These are phyloP conservation scores for Aspergillus arachidicola DNA, from an alignment of 2,329 filamentous ascomycete genomes.

Conservation along the genomic window DNA sequence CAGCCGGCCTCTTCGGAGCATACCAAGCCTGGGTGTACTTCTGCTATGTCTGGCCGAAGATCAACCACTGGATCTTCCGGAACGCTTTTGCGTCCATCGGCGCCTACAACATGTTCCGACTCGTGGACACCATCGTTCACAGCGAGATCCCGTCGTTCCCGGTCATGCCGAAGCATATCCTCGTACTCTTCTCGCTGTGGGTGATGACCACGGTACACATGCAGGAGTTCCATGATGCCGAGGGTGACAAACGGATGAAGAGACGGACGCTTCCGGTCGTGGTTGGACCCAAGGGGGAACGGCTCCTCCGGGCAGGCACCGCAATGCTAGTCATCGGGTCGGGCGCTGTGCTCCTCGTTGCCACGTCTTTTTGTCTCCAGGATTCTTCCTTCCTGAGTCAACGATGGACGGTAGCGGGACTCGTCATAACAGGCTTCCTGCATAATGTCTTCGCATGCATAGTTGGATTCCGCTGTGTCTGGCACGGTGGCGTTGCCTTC, in stretches of 20 bases:
- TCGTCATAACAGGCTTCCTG: neutral
- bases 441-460: neutral
- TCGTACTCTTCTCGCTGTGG: slow-evolving; percentile 2
- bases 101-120: slow-evolving; percentile 11
- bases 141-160: slow-evolving; percentile 2
- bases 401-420: neutral
- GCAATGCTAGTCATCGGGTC: neutral
- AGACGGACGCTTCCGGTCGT: slow-evolving; percentile 12
- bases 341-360: neutral
- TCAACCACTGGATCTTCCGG: slow-evolving; percentile 13
- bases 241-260: slow-evolving; percentile 9
- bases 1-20: neutral
- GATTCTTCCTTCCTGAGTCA: too few species aligned
- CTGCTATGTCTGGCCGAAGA: slow-evolving; percentile 13
- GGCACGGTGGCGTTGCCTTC: slow-evolving; percentile 2
- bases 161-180: neutral
- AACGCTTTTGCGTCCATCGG: slow-evolving; percentile 13
- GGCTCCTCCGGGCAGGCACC: neutral
- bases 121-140: slow-evolving; percentile 5
- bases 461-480: neutral
- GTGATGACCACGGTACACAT: slow-evolving; percentile 11
- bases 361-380: neutral
- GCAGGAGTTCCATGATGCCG: slow-evolving; percentile 17
- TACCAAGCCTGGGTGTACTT: slow-evolving; percentile 8
- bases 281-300: neutral